These are phyloP conservation scores for Oleoguttula mirabilis DNA, from an alignment of 495 filamentous ascomycete species.

Conservation along the genomic window DNA sequence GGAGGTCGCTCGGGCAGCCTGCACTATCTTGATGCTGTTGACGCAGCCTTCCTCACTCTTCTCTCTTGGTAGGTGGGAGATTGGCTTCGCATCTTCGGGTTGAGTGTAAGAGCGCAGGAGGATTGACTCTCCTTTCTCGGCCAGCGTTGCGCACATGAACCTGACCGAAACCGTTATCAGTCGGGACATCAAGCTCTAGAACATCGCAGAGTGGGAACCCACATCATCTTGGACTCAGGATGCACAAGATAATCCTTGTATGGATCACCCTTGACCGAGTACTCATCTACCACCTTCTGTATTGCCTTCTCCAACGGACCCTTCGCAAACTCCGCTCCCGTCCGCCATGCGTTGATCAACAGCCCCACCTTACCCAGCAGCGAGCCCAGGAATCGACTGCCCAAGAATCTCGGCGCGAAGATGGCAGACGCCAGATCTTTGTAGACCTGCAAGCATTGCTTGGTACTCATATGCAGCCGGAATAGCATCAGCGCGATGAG, in stretches of 20 bases:
- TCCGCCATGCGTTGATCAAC: background rate
- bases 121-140: background rate
- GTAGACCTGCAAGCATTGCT: background rate
- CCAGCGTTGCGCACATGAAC: slow-evolving; percentile 4
- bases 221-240: slow-evolving; percentile 2
- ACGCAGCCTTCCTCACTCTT: background rate
- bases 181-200: background rate
- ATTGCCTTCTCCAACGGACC: background rate
- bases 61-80: background rate
- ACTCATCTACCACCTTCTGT: background rate
- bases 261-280: background rate
- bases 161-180: background rate
- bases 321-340: background rate
- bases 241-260: background rate
- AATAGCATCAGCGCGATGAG: slow-evolving; percentile 10
- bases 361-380: background rate
- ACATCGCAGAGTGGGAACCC: too few relatives aligned
- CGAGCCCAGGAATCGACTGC: background rate
- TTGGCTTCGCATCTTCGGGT: background rate
- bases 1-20: slow-evolving; percentile 1
- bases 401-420: background rate
- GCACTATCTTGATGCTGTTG: slow-evolving; percentile 2
- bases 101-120: background rate
- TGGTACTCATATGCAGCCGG: slow-evolving; percentile 4
- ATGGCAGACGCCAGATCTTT: background rate